phyloP scores from a whole-genome alignment of 1,139 yeast species.

The Diutina mesorugosa region DNA sequence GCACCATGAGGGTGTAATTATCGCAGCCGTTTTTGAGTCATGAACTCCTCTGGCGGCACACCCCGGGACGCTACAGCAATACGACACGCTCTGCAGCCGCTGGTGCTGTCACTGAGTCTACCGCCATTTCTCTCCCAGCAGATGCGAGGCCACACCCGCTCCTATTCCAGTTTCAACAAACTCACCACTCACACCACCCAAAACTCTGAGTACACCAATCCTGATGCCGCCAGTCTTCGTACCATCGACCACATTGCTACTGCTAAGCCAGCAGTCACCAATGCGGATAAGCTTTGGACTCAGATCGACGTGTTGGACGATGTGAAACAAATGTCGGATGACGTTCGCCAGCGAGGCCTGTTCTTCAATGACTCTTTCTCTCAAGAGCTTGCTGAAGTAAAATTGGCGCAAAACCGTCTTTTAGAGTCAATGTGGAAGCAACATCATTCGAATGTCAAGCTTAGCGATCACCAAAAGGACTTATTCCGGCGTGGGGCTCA shows the following conservation, averaged over 20 bases:
- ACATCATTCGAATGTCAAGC: conserved; percentile 10
- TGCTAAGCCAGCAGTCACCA: conserved; percentile 38
- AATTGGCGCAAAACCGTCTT: conserved; percentile 47
- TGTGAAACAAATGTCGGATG: conserved; percentile 51
- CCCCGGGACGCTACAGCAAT: not conserved
- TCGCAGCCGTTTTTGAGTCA: not conserved
- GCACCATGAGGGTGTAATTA: not conserved
- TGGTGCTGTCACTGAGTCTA: not conserved
- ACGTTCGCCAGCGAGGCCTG: conserved; percentile 37
- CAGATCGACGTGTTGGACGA: conserved; percentile 82
- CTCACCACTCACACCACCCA: not conserved
- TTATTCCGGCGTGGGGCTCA: conserved; percentile 4
- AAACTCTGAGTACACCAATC: not conserved
- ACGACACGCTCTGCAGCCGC: not conserved
- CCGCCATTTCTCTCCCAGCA: not conserved
- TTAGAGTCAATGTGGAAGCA: conserved; percentile 42
- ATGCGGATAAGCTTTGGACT: conserved; percentile 74
- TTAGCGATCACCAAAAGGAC: conserved; percentile 4
- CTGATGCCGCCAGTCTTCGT: conserved; percentile 12
- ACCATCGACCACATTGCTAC: conserved; percentile 34
- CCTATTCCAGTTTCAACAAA: not conserved
- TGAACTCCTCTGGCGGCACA: not conserved
- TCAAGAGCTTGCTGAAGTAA: conserved; percentile 39
- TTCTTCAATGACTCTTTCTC: conserved; percentile 55
- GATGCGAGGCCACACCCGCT: not conserved